These are phyloP conservation scores for Vachellia pachyceras DNA, from an alignment of 306 rosid genomes.

Conservation along the genomic window DNA sequence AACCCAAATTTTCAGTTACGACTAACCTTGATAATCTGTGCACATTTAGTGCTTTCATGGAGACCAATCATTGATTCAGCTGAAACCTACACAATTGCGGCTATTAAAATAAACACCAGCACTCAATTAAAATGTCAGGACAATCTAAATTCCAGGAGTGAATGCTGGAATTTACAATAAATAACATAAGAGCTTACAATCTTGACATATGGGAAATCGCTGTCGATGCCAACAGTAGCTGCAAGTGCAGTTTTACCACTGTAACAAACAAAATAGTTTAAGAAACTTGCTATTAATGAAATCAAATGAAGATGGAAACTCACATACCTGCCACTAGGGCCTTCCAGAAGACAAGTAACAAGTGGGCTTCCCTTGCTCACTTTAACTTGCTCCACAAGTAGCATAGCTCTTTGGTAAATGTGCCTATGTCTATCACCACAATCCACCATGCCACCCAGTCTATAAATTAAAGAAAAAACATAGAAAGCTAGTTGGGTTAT, in stretches of 20 bases:
- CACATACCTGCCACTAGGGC: slow-evolving; percentile 89
- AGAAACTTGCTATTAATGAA: slow-evolving; percentile 42
- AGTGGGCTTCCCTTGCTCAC: slow-evolving; percentile 95
- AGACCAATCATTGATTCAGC: slow-evolving; percentile 96
- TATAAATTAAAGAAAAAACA: slow-evolving; percentile 43
- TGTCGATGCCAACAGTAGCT: slow-evolving; percentile 95
- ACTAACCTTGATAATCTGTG: slow-evolving; percentile 92
- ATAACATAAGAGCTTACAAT: slow-evolving; percentile 67
- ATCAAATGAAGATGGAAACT: slow-evolving; percentile 26
- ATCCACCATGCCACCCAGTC: slow-evolving; percentile 89
- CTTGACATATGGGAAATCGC: slow-evolving; percentile 97
- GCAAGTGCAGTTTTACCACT: slow-evolving; percentile 97
- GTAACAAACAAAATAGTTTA: slow-evolving; percentile 48
- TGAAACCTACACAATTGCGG: slow-evolving; percentile 65
- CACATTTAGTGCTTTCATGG: slow-evolving; percentile 93
- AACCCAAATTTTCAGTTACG: slow-evolving; percentile 32
- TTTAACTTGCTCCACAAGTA: slow-evolving; percentile 94
- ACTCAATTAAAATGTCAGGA: slow-evolving; percentile 23
- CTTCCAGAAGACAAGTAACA: slow-evolving; percentile 94
- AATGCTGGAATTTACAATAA: slow-evolving; percentile 20
- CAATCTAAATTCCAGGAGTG: slow-evolving; percentile 32
- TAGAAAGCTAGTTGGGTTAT: not conserved
- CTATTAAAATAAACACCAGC: slow-evolving; percentile 26
- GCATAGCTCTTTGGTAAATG: slow-evolving; percentile 80
- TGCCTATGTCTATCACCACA: slow-evolving; percentile 89